A percentile compares a stretch with the other conserved stretches of the same genome.
Evolutionary conservation across 371 early-diverging fungal genomes (phyloP).

Genomic region (Rozella allomycis): DNA sequence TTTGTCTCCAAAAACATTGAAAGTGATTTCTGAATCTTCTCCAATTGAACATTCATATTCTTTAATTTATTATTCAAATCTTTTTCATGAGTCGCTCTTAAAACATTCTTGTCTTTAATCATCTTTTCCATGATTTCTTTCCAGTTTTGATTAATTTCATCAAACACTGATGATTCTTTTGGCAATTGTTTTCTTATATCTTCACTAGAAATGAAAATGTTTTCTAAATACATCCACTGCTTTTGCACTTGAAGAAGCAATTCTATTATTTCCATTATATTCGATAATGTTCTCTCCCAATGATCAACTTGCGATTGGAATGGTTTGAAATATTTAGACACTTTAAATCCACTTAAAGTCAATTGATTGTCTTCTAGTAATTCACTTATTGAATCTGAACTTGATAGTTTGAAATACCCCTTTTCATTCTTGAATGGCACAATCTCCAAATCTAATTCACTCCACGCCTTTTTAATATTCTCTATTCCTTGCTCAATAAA

Average conservation of each 20-base stretch:
- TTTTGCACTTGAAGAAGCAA: conserved; percentile 22
- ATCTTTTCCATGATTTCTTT: conserved; percentile 12
- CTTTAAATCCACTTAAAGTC: conserved; percentile 26
- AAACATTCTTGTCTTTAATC: conserved; percentile 12
- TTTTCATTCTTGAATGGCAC: conserved; percentile 26
- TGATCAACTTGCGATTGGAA: conserved; percentile 23
- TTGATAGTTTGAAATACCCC: conserved; percentile 19
- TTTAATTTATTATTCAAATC: conserved; percentile 15
- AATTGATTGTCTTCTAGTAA: conserved; percentile 33
- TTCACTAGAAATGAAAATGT: conserved; percentile 31
- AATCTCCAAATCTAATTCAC: conserved; percentile 20
- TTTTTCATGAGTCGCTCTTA: conserved; percentile 12
- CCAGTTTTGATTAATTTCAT: conserved; percentile 17
- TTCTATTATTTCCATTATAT: conserved; percentile 24
- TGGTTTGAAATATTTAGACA: conserved; percentile 23
- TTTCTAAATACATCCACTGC: conserved; percentile 28
- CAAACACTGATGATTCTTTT: conserved; percentile 26
- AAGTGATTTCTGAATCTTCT: conserved; percentile 29
- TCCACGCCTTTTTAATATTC: conserved; percentile 19
- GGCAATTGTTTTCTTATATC: conserved; percentile 34
- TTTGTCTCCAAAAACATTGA: conserved; percentile 33
- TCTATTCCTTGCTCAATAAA: conserved; percentile 23
- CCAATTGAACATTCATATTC: conserved; percentile 27
- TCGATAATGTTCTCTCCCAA: conserved; percentile 25
- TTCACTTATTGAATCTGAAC: conserved; percentile 24